Base-by-base conservation (phyloP, 2,329 filamentous ascomycete genomes). In the Blumeria graminis region DNA sequence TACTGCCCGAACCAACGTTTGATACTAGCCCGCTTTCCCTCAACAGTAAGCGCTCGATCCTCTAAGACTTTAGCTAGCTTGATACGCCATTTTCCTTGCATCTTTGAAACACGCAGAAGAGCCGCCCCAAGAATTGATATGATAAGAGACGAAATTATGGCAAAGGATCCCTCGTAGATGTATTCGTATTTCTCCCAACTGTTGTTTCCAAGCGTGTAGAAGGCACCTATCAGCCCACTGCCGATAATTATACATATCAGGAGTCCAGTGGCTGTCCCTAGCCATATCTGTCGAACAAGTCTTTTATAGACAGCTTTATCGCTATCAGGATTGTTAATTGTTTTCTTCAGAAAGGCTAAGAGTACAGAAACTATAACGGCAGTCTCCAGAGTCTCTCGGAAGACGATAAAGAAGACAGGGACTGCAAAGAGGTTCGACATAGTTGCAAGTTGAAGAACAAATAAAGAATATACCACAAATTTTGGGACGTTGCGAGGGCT, bases 331-430 rank as follows among this genome's bases (percentile, higher is more conserved):
- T 78, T 78, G 58, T 72, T 73, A 39, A 93, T 75, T 3, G 82
- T 85, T 67, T 92, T 84, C 68, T 90, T 92, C 58, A 93, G 71
- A 67, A 92, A 93, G 22, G 86, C 80, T 43, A 94, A 76, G 36
- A 94, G 73, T n/a, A 94, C 83, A 0, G 87, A 90, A 60, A 93
- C 80, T 63, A 94, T 85, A 65, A 94, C 87, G 64, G 77, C 81
- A 0, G 83, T 84, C 72, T 94, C 87, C 52, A 94, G 72, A 45
- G 80, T 80, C 71, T 94, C 88, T 65, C 88, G 81, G 67, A 94
- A 92, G 70, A 86, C 81, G 67, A 52, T 34, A 71, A 94, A 89
- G 72, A 94, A 94, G 56, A 94, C 78, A n/a, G 55, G 55, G 14
- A 87, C 79, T 60, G 83, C 77, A 68, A 88, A 88, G 57, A 88